Evolutionary conservation across 2,329 filamentous ascomycete genomes (phyloP).

Genomic region (Sporothrix curviconia): DNA sequence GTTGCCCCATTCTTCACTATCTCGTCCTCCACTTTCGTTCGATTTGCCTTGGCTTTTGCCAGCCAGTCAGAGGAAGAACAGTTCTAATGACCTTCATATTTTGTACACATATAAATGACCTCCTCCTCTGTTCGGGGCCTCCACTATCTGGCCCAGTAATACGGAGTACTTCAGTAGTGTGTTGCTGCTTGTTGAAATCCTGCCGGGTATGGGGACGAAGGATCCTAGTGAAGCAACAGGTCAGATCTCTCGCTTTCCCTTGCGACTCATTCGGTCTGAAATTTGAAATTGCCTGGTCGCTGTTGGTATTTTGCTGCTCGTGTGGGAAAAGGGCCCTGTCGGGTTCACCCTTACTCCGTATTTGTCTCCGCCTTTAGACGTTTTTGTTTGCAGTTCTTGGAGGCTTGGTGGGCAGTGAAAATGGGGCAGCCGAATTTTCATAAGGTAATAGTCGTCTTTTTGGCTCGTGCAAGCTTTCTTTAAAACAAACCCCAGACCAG

Average conservation of each 20-base stretch:
- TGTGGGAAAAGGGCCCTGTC: background rate
- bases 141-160: background rate
- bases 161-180: background rate
- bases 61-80: background rate
- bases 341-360: background rate
- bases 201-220: background rate
- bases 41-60: background rate
- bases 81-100: background rate
- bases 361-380: background rate
- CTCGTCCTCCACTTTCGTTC: background rate
- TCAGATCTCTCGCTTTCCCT: background rate
- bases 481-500: too few relatives aligned
- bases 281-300: conserved; percentile 6
- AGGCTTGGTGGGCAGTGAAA: background rate
- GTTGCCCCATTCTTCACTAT: background rate
- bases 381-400: background rate
- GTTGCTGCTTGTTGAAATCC: background rate
- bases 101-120: background rate
- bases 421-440: background rate
- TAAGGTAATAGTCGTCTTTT: conserved; percentile 11
- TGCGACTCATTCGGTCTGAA: background rate
- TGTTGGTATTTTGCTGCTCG: background rate
- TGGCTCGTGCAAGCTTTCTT: too few relatives aligned
- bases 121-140: background rate
- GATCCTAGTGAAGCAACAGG: background rate